Conservation (phyloP, 2,329 filamentous ascomycete genomes). For the Hortaea werneckii region DNA sequence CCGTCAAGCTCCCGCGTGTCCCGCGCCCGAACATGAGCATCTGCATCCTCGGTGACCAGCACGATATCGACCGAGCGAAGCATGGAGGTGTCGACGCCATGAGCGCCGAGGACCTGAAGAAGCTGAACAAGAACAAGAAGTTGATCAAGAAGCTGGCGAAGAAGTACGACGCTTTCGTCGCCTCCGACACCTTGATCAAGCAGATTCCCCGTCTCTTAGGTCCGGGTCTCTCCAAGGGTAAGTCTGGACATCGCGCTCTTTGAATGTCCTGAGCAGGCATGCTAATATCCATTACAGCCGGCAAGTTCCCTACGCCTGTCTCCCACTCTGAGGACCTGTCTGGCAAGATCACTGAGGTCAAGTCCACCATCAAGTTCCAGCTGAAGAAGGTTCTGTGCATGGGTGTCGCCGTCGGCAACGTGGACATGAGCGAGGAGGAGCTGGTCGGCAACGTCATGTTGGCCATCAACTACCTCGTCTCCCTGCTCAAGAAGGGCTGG, state of each 20-base stretch:
- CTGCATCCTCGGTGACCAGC: conserved; percentile 85
- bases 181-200: conserved; percentile 97
- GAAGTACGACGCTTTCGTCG: conserved; percentile 99
- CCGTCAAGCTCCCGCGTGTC: conserved; percentile 85
- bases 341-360: conserved; percentile 97
- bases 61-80: conserved; percentile 99
- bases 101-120: conserved; percentile 98
- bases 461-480: conserved; percentile 99
- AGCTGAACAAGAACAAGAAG: conserved; percentile 99
- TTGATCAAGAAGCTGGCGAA: conserved; percentile 99
- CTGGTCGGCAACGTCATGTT: conserved; percentile 98
- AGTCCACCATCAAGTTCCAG: conserved; percentile 99
- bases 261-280: not conserved
- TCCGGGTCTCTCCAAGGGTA: conserved; percentile 94
- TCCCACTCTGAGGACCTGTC: conserved; percentile 90
- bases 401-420: conserved; percentile 98
- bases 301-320: conserved; percentile 99
- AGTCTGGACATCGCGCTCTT: conserved; percentile 19
- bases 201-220: conserved; percentile 99
- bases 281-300: conserved; percentile 50
- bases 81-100: conserved; percentile 97
- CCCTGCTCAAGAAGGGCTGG: conserved; percentile 99
- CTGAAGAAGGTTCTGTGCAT: conserved; percentile 99
- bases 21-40: conserved; percentile 86
- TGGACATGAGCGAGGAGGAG: conserved; percentile 93